Base-by-base conservation (phyloP, 176 grass and related monocot genomes). In the Aegilops umbellulata region DNA sequence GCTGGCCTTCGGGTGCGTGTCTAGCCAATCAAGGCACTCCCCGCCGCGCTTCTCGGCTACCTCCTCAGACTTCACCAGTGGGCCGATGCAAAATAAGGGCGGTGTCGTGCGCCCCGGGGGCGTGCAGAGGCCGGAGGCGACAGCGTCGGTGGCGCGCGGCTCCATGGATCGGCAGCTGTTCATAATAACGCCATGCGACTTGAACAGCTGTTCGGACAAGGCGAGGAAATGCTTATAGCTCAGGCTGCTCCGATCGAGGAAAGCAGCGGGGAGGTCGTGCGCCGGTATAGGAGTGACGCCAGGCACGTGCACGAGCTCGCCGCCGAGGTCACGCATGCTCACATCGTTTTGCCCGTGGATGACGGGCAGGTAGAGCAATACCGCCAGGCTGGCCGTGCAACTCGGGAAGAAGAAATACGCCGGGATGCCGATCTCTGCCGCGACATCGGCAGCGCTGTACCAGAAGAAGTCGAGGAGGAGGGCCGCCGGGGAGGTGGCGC, bases 401-500 rank as follows among this genome's bases (percentile, higher is more conserved):
- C 78, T 47, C 15, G 80, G 74, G 47, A 53, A 82, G 85, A 86
- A 95, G 29, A 90, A 41, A 57, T 92, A 92, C 12, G 82, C 71
- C n/a, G 93, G 93, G 63, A 92, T 69, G 29, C 84, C 86, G 65
- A 95, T 62, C 39, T 92, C 85, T 14, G 71, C n/a, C n/a, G 82
- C 90, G 22, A 88, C 90, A 15, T 90, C 82, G 19, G 72, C 29
- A 13, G 85, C 81, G 57, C 74, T 57, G 49, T 60, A 20, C 66
- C 88, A 92, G 65, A 92, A 95, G n/a, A 92, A 84, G 66, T 92
- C 90, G 80, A 95, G 16, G 39, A 95, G 32, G 49, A 90, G 78
- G 38, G 79, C 87, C 23, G 68, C 14, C 3, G 90, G 90, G 5
- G 85, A 32, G 34, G 32, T 30, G 17, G 4, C 58, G 0, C 60